Evolutionary conservation across 371 early-diverging fungal genomes (phyloP), one percentile per base, ranked within the genome.

Genomic region (Syncephalastrum contaminatum): DNA sequence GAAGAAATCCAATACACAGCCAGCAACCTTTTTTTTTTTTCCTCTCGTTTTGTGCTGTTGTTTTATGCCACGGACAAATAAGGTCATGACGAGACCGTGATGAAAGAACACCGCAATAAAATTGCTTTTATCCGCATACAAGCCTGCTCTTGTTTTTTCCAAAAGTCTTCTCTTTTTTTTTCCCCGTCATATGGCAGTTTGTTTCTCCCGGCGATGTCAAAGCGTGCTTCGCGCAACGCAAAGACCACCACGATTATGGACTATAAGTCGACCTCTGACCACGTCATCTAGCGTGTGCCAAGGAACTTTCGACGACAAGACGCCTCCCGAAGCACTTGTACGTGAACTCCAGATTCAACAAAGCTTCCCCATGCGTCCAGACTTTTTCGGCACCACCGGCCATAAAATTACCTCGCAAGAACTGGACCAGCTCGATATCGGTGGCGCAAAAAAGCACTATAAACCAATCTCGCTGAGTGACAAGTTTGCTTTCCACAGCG

Each of bases 381-480:
- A 52, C 22, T 40, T 52, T 18, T 16, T 21, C 53, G 68, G 63
- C 42, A 56, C 63, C 21, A 21, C 14, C 4, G 25, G 25, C 3
- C 19, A 24, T 18, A 50, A 21, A 13, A 62, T 87, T 44, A 63
- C 67, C 19, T 73, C 85, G 3, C 51, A 60, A 15, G 80, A 81
- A 42, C 66, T 88, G n/a, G 85, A 87, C 56, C 61, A 67, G 2
- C 58, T 84, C n/a, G 84, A 87, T 14, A 63, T 88, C 16, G 43
- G n/a, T 25, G 72, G 78, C 14, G 40, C 75, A 21, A 68, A 64
- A 4, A 69, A 69, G 53, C 89, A 88, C 60, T 76, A 84, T 16
- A 70, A 75, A 25, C 88, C 87, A 8, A 54, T 59, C 13, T 68
- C 59, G 4, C 54, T 75, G 19, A 62, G 74, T 21, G 90, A 91